Conservation (phyloP, 2,329 filamentous ascomycete species). For the Tolypocladium endophyticum region DNA sequence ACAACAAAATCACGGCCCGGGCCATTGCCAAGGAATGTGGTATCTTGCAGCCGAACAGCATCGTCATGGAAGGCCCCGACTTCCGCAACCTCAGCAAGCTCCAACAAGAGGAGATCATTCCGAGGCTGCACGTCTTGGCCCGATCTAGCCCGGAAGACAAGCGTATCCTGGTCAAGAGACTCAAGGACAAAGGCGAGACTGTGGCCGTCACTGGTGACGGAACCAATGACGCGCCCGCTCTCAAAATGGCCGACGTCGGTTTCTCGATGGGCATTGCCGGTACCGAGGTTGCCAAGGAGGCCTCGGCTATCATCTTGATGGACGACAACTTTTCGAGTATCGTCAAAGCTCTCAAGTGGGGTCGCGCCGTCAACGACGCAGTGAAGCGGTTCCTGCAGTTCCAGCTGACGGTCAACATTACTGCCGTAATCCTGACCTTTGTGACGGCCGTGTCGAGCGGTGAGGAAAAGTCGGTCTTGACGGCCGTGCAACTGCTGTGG, state of each 20-base stretch:
- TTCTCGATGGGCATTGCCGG: slow-evolving; percentile 82
- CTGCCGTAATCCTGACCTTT: slow-evolving; percentile 78
- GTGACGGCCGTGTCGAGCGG: slow-evolving; percentile 68
- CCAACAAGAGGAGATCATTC: slow-evolving; percentile 58
- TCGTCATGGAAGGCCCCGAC: slow-evolving; percentile 68
- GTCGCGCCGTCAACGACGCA: slow-evolving; percentile 65
- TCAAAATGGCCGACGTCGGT: slow-evolving; percentile 72
- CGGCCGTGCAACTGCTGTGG: slow-evolving; percentile 86
- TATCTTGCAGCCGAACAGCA: slow-evolving; percentile 55
- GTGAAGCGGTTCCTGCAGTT: slow-evolving; percentile 70
- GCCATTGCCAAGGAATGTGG: slow-evolving; percentile 73
- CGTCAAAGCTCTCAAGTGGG: slow-evolving; percentile 74
- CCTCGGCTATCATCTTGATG: slow-evolving; percentile 77
- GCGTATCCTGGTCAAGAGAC: slow-evolving; percentile 57
- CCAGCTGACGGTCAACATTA: slow-evolving; percentile 83
- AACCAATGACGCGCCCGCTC: slow-evolving; percentile 72
- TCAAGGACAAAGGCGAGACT: slow-evolving; percentile 64
- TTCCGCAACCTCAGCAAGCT: slow-evolving; percentile 62
- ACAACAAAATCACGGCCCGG: slow-evolving; percentile 69
- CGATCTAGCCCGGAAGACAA: slow-evolving; percentile 70
- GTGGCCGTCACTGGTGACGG: slow-evolving; percentile 78
- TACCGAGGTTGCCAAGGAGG: slow-evolving; percentile 77
- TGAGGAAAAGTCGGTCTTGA: slow-evolving; percentile 65
- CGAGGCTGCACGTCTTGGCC: slow-evolving; percentile 59
- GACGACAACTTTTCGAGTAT: slow-evolving; percentile 85